Evolutionary conservation across 2,329 filamentous ascomycete genomes (phyloP).

Genomic region (Bipolaris oryzae): DNA sequence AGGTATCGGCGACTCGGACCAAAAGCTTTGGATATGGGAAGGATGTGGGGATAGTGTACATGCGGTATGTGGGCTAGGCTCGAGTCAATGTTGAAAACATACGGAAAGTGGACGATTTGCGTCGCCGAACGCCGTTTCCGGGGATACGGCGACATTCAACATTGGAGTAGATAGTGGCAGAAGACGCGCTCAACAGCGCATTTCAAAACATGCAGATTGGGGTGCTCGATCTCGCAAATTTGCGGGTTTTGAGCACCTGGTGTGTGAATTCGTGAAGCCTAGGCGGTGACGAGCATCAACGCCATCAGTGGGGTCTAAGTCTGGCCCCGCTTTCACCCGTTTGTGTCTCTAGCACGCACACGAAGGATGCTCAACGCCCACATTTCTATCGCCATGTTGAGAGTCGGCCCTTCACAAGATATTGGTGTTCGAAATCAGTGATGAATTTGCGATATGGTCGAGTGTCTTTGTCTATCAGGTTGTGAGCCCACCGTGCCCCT

Average conservation of each 20-base stretch:
- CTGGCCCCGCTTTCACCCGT: constrained; percentile 2
- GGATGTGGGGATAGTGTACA: constrained; percentile 4
- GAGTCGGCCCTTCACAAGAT: neutral
- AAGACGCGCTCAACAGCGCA: neutral
- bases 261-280: constrained; percentile 7
- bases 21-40: neutral
- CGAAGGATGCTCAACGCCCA: neutral
- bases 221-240: neutral
- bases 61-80: constrained; percentile 4
- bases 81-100: constrained; percentile 6
- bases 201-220: neutral
- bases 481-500: neutral
- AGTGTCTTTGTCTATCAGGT: neutral
- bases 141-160: neutral
- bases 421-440: neutral
- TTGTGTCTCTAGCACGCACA: neutral
- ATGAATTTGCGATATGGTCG: neutral
- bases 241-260: neutral
- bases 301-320: constrained; percentile 7
- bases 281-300: constrained; percentile 9
- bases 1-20: neutral
- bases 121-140: neutral
- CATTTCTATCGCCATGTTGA: neutral
- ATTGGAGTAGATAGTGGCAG: neutral
- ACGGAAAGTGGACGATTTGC: constrained; percentile 8